Base-by-base conservation (phyloP, 768 basidiomycete species). In the Lactifluus subvellereus region DNA sequence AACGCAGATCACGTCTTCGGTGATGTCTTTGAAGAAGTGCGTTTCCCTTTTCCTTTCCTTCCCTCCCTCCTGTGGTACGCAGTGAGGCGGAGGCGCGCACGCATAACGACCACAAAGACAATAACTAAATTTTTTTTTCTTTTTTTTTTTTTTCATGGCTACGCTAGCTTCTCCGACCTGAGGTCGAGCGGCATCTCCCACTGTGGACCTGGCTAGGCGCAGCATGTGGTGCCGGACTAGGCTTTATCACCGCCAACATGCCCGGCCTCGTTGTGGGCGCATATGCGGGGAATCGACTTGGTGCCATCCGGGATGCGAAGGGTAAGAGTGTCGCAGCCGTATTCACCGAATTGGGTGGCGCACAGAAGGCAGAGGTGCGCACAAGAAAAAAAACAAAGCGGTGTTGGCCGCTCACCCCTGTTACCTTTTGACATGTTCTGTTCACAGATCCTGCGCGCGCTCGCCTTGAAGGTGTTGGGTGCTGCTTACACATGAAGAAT, bases 241-340 rank as follows among this genome's bases (percentile, higher is more conserved):
- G 72, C 27, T 77, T 74, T 68, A 75, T 79, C 55, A 70, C 85
- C 32, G 94, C 86, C 30, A 97, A 95, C 69, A 70, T 94, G 1
- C 94, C 94, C 9, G 94, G 94, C 7, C 77, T 92, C 14, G 82
- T 94, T 77, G 79, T 94, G 20, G 94, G 94, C 55, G 91, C 88
- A 3, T 82, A 87, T 67, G 91, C 92, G 0, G 94, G 94, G 0
- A 96, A 94, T 71, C 79, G 91, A n/a, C 75, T 97, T 33, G 94
- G 94, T 48, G 92, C 94, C 3, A 79, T 98, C 52, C 80, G 94
- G 61, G 94, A 98, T 70, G 94, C 94, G 4, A 98, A 98, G 77
- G 90, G 94, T 10, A 93, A 91, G 80, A 89, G 88, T 65, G 94
- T 98, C 27, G 93, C 90, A 2, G 82, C 88, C 9, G 94, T 97